Evolutionary conservation across 2,329 filamentous ascomycete genomes (phyloP).

Genomic region (Cercospora sp.): DNA sequence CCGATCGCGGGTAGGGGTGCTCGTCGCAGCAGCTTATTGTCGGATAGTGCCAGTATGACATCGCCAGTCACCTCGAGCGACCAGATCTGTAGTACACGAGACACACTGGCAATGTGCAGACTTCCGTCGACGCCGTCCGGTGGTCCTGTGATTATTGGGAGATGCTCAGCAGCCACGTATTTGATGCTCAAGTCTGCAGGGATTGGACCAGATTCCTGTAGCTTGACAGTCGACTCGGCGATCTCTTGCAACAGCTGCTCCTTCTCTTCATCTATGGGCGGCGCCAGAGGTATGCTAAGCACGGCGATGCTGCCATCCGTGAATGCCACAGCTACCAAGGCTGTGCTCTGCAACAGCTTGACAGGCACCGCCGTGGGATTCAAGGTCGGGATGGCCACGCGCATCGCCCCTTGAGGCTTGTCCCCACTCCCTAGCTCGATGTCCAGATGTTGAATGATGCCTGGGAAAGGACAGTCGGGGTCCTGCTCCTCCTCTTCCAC

Average conservation of each 20-base stretch:
- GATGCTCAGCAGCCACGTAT: constrained; percentile 20
- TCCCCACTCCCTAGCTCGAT: constrained; percentile 57
- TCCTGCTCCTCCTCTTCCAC: constrained; percentile 61
- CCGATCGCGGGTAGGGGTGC: constrained; percentile 24
- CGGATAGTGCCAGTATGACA: constrained; percentile 21
- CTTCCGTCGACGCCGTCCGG: constrained; percentile 20
- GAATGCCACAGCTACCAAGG: constrained; percentile 57
- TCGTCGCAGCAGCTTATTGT: constrained; percentile 17
- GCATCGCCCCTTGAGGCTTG: constrained; percentile 51
- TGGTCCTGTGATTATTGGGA: constrained; percentile 2
- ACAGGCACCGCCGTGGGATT: constrained; percentile 16
- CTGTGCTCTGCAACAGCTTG: constrained; percentile 37
- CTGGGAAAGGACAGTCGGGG: constrained; percentile 55
- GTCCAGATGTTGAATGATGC: constrained; percentile 57
- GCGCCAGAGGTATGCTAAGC: constrained; percentile 56
- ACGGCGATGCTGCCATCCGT: constrained; percentile 59
- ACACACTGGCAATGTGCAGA: constrained; percentile 24
- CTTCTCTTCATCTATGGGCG: constrained; percentile 42
- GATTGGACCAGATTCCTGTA: constrained; percentile 13
- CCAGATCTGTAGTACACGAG: constrained; percentile 29
- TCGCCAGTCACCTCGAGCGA: constrained; percentile 29
- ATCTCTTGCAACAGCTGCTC: constrained; percentile 28
- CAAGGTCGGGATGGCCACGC: constrained; percentile 17
- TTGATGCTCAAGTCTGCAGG: constrained; percentile 23
- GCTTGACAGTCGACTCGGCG: constrained; percentile 11